Percentiles rank a stretch among this genome's conserved stretches.
Evolutionary conservation across 768 basidiomycete genomes (phyloP).

Genomic region (Auricularia heimuer): DNA sequence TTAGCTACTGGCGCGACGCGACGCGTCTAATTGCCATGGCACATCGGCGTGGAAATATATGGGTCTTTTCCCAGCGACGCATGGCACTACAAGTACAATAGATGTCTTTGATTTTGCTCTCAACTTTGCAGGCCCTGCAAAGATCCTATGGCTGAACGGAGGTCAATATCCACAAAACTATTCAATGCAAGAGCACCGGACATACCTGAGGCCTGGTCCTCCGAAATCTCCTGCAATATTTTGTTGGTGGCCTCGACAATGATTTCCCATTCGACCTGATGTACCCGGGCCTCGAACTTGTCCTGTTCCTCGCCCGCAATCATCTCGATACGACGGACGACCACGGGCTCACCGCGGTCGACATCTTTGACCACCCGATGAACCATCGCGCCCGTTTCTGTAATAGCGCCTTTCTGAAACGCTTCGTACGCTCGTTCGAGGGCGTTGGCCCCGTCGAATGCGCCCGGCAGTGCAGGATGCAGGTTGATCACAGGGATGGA

Average conservation of each 20-base stretch:
- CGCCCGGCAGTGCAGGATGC: slow-evolving; percentile 90
- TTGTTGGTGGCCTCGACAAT: slow-evolving; percentile 79
- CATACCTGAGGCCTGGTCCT: too few species aligned
- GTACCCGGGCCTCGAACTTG: slow-evolving; percentile 66
- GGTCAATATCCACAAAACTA: too few species aligned
- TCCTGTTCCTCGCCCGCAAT: slow-evolving; percentile 61
- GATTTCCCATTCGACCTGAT: slow-evolving; percentile 76
- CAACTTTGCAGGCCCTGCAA: too few species aligned
- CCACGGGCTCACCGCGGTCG: slow-evolving; percentile 80
- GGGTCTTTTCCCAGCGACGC: too few species aligned
- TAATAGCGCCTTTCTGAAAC: slow-evolving; percentile 72
- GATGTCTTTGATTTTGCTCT: too few species aligned
- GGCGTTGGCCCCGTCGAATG: slow-evolving; percentile 93
- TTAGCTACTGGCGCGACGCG: neutral
- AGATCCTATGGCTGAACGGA: too few species aligned
- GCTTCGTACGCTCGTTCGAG: slow-evolving; percentile 85
- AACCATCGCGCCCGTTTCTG: slow-evolving; percentile 79
- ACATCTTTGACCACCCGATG: slow-evolving; percentile 91
- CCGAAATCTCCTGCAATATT: slow-evolving; percentile 36
- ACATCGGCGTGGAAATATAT: too few species aligned
- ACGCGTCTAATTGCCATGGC: neutral
- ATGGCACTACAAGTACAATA: too few species aligned
- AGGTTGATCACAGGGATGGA: slow-evolving; percentile 86
- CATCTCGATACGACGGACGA: slow-evolving; percentile 72
- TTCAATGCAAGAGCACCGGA: too few species aligned